These are phyloP conservation scores for Bruguiera gymnorhiza DNA, from an alignment of 345 rosid genomes.

Conservation along the genomic window DNA sequence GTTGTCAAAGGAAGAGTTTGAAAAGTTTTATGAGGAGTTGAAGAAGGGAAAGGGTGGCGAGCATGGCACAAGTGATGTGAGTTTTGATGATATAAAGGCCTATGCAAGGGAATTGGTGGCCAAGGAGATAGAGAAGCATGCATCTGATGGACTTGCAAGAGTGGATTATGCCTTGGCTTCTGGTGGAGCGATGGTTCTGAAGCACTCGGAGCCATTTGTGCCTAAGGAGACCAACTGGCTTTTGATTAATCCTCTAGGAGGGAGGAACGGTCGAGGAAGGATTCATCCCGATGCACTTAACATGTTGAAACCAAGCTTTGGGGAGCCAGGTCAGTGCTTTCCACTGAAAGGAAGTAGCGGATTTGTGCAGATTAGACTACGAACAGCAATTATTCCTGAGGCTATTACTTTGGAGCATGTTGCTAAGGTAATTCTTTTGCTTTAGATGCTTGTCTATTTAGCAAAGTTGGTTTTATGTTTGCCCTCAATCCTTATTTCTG, in stretches of 20 bases:
- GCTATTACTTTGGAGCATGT: slow-evolving; percentile 94
- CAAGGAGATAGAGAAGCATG: slow-evolving; percentile 89
- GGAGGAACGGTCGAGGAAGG: slow-evolving; percentile 16
- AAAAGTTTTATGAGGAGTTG: slow-evolving; percentile 49
- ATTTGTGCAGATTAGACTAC: slow-evolving; percentile 69
- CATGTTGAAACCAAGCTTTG: slow-evolving; percentile 92
- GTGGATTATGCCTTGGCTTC: slow-evolving; percentile 69
- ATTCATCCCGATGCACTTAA: slow-evolving; percentile 54
- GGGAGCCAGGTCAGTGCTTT: slow-evolving; percentile 97
- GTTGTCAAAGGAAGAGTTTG: slow-evolving; percentile 67
- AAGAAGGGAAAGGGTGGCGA: slow-evolving; percentile 44
- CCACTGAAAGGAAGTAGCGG: slow-evolving; percentile 75
- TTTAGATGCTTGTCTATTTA: neutral
- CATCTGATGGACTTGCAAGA: slow-evolving; percentile 87
- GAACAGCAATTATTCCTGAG: slow-evolving; percentile 66
- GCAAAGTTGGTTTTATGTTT: neutral
- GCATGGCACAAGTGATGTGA: slow-evolving; percentile 33
- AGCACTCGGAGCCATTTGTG: slow-evolving; percentile 66
- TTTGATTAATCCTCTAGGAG: slow-evolving; percentile 11
- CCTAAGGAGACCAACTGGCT: slow-evolving; percentile 49
- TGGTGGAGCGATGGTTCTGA: slow-evolving; percentile 65
- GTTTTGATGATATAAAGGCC: slow-evolving; percentile 62
- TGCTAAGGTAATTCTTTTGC: slow-evolving; percentile 58
- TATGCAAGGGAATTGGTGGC: slow-evolving; percentile 74
- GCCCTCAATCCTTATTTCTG: too few species aligned